Evolutionary conservation across 192 early-diverging fungal genomes (phyloP).

Genomic region (Spizellomyces sp.): DNA sequence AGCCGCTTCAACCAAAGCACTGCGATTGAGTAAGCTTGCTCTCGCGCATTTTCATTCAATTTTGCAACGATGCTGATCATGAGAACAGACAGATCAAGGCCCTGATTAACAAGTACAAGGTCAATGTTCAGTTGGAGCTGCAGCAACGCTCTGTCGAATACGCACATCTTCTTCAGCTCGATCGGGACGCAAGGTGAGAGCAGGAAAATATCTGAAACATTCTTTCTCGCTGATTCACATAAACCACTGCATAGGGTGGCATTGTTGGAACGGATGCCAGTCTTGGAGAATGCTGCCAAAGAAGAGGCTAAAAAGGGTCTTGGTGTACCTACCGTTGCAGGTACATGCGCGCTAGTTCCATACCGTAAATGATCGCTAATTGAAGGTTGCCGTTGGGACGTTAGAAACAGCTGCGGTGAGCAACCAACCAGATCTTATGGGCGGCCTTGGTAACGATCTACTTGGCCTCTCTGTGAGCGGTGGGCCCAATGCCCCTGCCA

Average conservation of each 20-base stretch:
- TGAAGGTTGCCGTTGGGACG: conserved; percentile 8
- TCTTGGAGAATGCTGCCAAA: conserved; percentile 60
- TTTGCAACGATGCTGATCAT: background rate
- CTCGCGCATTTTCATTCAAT: background rate
- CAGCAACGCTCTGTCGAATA: conserved; percentile 96
- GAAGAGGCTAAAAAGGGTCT: conserved; percentile 54
- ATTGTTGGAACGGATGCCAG: conserved; percentile 89
- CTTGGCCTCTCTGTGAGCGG: conserved; percentile 15
- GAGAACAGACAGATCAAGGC: conserved; percentile 51
- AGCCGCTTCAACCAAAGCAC: conserved; percentile 68
- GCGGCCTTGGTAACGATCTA: conserved; percentile 35
- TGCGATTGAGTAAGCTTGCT: conserved; percentile 41
- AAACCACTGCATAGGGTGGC: conserved; percentile 29
- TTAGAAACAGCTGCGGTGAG: conserved; percentile 24
- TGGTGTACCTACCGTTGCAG: conserved; percentile 32
- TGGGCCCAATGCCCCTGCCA: background rate
- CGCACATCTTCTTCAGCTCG: conserved; percentile 67
- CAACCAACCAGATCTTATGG: conserved; percentile 17
- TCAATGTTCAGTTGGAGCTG: conserved; percentile 85
- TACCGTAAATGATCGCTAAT: no score
- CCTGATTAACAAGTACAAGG: conserved; percentile 62
- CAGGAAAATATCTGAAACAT: conserved; percentile 33
- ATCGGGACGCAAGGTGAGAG: conserved; percentile 60
- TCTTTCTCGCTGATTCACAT: background rate
- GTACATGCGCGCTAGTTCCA: background rate